Evolutionary conservation across 208 protist species (phyloP).

Genomic region (Angomonas ambiguus): DNA sequence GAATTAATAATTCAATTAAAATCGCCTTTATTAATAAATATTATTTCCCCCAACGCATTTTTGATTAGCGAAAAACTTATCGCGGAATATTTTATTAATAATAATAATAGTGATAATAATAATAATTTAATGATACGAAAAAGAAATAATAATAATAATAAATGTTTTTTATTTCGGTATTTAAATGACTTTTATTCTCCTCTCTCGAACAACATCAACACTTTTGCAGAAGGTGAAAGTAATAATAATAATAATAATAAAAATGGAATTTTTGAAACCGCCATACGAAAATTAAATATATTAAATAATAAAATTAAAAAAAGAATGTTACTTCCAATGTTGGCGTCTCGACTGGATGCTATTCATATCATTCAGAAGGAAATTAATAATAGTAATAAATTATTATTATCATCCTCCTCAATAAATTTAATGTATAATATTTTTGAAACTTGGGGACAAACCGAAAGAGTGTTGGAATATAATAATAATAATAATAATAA

Average conservation of each 20-base stretch:
- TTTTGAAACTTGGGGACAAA: neutral
- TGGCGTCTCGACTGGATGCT: neutral
- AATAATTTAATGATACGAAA: too few relatives aligned
- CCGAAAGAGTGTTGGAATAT: neutral
- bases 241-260: too few relatives aligned
- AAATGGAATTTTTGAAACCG: too few relatives aligned
- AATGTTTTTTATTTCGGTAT: too few relatives aligned
- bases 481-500: constrained; percentile 1
- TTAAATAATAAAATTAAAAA: neutral
- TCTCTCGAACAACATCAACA: too few relatives aligned
- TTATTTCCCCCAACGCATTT: neutral
- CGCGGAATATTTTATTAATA: too few relatives aligned
- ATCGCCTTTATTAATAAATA: neutral
- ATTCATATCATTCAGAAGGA: neutral
- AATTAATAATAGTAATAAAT: constrained; percentile 8
- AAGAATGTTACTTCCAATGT: neutral
- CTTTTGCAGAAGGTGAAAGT: too few relatives aligned
- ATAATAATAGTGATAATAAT: too few relatives aligned
- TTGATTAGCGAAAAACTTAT: neutral
- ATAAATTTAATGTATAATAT: neutral
- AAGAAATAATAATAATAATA: too few relatives aligned
- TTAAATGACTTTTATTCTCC: too few relatives aligned
- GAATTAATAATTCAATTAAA: neutral
- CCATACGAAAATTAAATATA: neutral
- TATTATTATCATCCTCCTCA: too few relatives aligned